phyloP scores from a whole-genome alignment of 176 grass and related monocot genomes.

The Ensete ventricosum region DNA sequence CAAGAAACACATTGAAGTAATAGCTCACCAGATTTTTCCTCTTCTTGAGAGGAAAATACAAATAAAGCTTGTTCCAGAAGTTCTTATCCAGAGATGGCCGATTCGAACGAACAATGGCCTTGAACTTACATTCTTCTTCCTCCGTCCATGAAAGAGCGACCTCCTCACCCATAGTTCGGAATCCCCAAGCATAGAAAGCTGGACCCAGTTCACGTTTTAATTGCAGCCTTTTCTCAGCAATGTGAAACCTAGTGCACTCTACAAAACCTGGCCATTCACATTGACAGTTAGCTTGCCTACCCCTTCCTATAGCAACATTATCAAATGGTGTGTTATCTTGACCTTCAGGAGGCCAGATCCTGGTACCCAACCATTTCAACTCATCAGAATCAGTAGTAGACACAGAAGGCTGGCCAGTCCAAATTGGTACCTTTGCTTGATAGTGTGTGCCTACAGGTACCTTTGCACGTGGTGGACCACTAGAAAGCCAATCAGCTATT shows the following conservation, averaged over 20 bases:
- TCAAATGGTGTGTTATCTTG: constrained; percentile 8
- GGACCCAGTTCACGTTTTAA: constrained; percentile 43
- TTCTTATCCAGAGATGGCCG: constrained; percentile 31
- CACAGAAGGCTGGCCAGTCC: constrained; percentile 30
- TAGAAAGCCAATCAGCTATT: constrained; percentile 31
- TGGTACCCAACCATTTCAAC: constrained; percentile 59
- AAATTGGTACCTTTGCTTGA: constrained; percentile 44
- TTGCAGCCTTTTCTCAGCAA: constrained; percentile 45
- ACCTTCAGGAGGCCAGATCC: constrained; percentile 43
- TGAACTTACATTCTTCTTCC: constrained; percentile 61
- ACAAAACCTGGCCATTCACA: constrained; percentile 37
- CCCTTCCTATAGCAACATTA: constrained; percentile 33
- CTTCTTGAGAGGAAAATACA: constrained; percentile 35
- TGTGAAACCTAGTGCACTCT: constrained; percentile 59
- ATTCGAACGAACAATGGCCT: constrained; percentile 30
- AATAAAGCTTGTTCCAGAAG: constrained; percentile 41
- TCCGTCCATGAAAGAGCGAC: constrained; percentile 74
- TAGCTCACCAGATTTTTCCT: constrained; percentile 64
- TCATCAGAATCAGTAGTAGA: constrained; percentile 25
- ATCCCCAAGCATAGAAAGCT: constrained; percentile 64
- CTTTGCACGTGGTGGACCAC: constrained; percentile 19
- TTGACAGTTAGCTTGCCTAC: constrained; percentile 35
- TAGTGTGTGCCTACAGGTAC: constrained; percentile 25
- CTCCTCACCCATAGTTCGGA: constrained; percentile 77
- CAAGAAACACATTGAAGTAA: constrained; percentile 82